Conservation (phyloP, 2,329 filamentous ascomycete genomes). For the Arthrobotrys megalospora region DNA sequence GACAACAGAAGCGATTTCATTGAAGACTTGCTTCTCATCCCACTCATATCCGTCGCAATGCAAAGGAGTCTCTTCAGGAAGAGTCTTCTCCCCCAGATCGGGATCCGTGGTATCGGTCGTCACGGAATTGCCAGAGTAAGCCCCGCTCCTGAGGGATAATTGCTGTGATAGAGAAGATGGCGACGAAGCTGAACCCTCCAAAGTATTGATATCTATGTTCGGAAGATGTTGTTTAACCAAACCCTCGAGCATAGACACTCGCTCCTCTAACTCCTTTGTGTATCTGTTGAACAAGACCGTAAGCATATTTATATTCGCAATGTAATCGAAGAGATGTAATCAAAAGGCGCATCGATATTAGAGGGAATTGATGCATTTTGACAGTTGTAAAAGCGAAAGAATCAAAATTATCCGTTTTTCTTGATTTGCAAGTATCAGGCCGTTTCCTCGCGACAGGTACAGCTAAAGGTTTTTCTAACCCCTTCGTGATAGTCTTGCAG, state of each 20-base stretch:
- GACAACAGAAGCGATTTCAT: conserved; percentile 57
- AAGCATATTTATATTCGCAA: conserved; percentile 58
- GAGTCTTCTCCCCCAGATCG: conserved; percentile 50
- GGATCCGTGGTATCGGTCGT: conserved; percentile 57
- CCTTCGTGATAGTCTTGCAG: conserved; percentile 53
- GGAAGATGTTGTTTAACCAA: conserved; percentile 58
- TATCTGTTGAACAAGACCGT: conserved; percentile 57
- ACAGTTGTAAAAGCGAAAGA: conserved; percentile 31
- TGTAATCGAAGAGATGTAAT: conserved; percentile 62
- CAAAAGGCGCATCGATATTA: conserved; percentile 57
- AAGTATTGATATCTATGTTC: conserved; percentile 52
- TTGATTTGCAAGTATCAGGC: conserved; percentile 45
- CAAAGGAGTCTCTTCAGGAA: conserved; percentile 56
- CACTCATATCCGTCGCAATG: conserved; percentile 59
- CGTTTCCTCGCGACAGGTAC: conserved; percentile 49
- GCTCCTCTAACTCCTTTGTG: conserved; percentile 53
- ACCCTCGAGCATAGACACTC: conserved; percentile 57
- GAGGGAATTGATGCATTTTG: conserved; percentile 49
- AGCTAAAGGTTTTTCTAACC: conserved; percentile 51
- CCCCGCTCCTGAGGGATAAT: conserved; percentile 51
- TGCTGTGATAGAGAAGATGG: conserved; percentile 54
- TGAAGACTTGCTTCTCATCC: conserved; percentile 60
- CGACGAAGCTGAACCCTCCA: conserved; percentile 55
- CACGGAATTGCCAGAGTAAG: conserved; percentile 62
- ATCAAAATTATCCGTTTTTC: conserved; percentile 33